Evolutionary conservation across 1,139 yeast species (phyloP).

Genomic region (Nakaseomyces delphensis): DNA sequence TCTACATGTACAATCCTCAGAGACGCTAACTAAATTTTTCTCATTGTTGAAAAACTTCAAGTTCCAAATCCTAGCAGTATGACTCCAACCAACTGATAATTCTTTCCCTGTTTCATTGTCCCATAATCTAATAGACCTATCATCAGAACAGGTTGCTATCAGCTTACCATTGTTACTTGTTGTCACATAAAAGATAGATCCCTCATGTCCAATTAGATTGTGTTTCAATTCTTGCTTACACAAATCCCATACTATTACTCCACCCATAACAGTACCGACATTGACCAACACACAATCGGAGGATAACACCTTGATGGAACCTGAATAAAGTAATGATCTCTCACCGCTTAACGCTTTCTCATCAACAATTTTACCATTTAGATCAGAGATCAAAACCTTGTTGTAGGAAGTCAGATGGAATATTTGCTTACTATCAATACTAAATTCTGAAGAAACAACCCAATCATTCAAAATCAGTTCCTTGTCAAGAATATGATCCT

Average conservation of each 20-base stretch:
- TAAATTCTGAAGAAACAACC: slow-evolving; percentile 57
- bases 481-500: slow-evolving; percentile 16
- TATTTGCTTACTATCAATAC: slow-evolving; percentile 32
- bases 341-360: slow-evolving; percentile 50
- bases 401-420: slow-evolving; percentile 77
- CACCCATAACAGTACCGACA: slow-evolving; percentile 91
- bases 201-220: slow-evolving; percentile 68
- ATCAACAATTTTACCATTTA: slow-evolving; percentile 29
- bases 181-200: slow-evolving; percentile 78
- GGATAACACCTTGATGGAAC: slow-evolving; percentile 49
- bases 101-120: slow-evolving; percentile 47
- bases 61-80: slow-evolving; percentile 88
- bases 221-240: slow-evolving; percentile 40
- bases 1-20: slow-evolving; percentile 88
- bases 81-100: slow-evolving; percentile 90
- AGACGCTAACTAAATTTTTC: slow-evolving; percentile 48
- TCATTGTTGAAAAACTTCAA: slow-evolving; percentile 47
- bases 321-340: slow-evolving; percentile 80
- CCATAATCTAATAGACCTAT: slow-evolving; percentile 77
- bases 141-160: slow-evolving; percentile 83
- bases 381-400: slow-evolving; percentile 45
- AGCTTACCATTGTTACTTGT: slow-evolving; percentile 48
- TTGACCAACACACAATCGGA: slow-evolving; percentile 47
- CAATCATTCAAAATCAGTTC: slow-evolving; percentile 65
- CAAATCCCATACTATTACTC: slow-evolving; percentile 72